Evolutionary conservation across 2,329 filamentous ascomycete species (phyloP).

Genomic region (Aspergillus tanneri): DNA sequence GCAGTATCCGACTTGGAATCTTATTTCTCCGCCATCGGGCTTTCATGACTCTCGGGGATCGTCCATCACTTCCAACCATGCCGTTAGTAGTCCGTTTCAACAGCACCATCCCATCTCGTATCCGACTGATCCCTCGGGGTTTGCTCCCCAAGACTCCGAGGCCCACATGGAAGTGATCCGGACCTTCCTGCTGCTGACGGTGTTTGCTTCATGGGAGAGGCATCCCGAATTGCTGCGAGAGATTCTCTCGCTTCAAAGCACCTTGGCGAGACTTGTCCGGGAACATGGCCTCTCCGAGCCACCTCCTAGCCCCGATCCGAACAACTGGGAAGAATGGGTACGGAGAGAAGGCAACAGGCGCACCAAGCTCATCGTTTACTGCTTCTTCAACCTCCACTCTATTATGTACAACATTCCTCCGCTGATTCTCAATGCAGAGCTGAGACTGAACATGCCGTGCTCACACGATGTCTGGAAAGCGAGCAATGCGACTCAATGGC

Average conservation of each 20-base stretch:
- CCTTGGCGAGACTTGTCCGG: conserved; percentile 55
- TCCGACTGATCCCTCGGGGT: conserved; percentile 35
- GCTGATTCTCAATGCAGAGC: conserved; percentile 55
- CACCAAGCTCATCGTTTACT: conserved; percentile 58
- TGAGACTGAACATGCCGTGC: conserved; percentile 56
- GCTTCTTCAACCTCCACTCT: conserved; percentile 60
- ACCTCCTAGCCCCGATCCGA: conserved; percentile 37
- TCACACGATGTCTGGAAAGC: conserved; percentile 58
- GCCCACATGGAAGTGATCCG: conserved; percentile 52
- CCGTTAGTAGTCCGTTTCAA: conserved; percentile 47
- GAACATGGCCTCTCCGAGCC: conserved; percentile 51
- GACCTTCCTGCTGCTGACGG: conserved; percentile 55
- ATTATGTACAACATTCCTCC: conserved; percentile 63
- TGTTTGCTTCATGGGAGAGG: conserved; percentile 60
- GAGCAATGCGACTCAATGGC: conserved; percentile 52
- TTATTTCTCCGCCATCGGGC: conserved; percentile 38
- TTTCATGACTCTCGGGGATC: conserved; percentile 43
- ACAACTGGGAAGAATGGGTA: conserved; percentile 56
- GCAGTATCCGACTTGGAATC: conserved; percentile 44
- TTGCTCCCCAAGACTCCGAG: conserved; percentile 44
- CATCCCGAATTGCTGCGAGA: conserved; percentile 58
- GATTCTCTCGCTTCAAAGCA: conserved; percentile 57
- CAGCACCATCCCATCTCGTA: conserved; percentile 31
- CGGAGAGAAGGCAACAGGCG: conserved; percentile 53
- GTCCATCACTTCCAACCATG: conserved; percentile 43